A percentile compares a stretch with the other conserved stretches of the same genome.
Conservation (phyloP, 2,329 filamentous ascomycete genomes). For the Canariomyces notabilis region DNA sequence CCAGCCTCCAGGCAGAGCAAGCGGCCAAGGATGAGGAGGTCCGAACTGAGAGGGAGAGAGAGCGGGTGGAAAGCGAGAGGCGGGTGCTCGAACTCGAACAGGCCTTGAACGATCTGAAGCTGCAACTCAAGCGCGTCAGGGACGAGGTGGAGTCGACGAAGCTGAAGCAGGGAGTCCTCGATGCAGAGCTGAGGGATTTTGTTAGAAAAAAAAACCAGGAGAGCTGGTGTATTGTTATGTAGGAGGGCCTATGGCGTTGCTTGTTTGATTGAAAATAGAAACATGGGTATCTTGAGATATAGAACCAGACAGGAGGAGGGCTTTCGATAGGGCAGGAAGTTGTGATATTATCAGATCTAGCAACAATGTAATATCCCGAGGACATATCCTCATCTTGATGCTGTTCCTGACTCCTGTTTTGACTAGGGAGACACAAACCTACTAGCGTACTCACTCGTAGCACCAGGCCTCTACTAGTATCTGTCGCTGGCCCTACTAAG, state of each 20-base stretch:
- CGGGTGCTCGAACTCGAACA: not conserved
- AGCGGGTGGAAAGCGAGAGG: not conserved
- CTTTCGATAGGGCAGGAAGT: too few species aligned
- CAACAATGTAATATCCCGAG: too few species aligned
- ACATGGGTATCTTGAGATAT: not conserved
- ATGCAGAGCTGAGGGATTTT: slow-evolving; percentile 7
- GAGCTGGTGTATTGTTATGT: not conserved
- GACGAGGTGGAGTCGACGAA: slow-evolving; percentile 8
- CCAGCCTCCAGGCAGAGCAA: not conserved
- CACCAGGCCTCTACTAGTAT: too few species aligned
- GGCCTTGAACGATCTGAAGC: slow-evolving; percentile 1
- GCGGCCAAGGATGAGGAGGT: not conserved
- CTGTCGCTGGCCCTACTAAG: too few species aligned
- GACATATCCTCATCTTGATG: too few species aligned
- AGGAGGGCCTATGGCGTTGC: too few species aligned
- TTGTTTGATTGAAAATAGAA: not conserved
- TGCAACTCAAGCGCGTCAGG: slow-evolving; percentile 1
- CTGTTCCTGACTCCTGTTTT: too few species aligned
- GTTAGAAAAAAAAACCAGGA: slow-evolving; percentile 2
- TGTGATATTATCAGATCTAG: too few species aligned
- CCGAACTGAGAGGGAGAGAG: not conserved
- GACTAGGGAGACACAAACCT: too few species aligned
- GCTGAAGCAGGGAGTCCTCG: slow-evolving; percentile 10
- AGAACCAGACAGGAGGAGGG: too few species aligned
- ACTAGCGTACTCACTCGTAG: too few species aligned